phyloP scores from a whole-genome alignment of 176 grass and related monocot genomes.

The Cenchrus fungigraminus region DNA sequence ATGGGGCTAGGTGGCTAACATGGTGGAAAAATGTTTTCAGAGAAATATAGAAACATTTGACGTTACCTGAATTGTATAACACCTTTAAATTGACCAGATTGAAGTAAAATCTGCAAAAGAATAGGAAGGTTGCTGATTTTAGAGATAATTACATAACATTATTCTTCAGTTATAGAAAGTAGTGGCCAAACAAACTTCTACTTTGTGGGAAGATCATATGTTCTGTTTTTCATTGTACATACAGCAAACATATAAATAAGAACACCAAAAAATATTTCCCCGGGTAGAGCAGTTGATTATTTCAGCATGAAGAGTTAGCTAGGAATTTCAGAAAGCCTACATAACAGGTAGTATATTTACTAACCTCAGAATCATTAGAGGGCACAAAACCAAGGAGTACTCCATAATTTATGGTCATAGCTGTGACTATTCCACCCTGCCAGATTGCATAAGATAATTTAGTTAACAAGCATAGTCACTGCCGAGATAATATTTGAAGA shows the following conservation, averaged over 20 bases:
- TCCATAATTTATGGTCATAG: slow-evolving; percentile 94
- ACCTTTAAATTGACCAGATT: slow-evolving; percentile 87
- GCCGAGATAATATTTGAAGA: not conserved
- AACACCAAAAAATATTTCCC: not conserved
- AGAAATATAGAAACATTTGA: not conserved
- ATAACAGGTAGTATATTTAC: slow-evolving; percentile 38
- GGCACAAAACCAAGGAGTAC: slow-evolving; percentile 85
- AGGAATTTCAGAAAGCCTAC: slow-evolving; percentile 17
- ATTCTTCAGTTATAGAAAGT: too few species aligned
- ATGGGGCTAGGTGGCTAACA: not conserved
- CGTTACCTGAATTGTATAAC: slow-evolving; percentile 71
- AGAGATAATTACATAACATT: not conserved
- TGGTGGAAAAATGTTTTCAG: too few species aligned
- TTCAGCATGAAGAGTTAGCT: not conserved
- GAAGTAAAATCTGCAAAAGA: slow-evolving; percentile 59
- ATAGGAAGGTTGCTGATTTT: not conserved
- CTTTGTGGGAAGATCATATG: not conserved
- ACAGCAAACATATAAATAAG: slow-evolving; percentile 21
- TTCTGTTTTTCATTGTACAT: slow-evolving; percentile 6
- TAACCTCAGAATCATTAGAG: slow-evolving; percentile 70
- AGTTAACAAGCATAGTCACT: slow-evolving; percentile 9
- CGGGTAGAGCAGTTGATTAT: not conserved
- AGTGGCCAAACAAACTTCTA: not conserved
- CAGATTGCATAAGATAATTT: slow-evolving; percentile 36
- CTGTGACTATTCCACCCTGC: slow-evolving; percentile 83